Percentiles rank a stretch among this genome's conserved stretches.
phyloP scores from a whole-genome alignment of 148 eudicot species.

The Hydrangea macrophylla region DNA sequence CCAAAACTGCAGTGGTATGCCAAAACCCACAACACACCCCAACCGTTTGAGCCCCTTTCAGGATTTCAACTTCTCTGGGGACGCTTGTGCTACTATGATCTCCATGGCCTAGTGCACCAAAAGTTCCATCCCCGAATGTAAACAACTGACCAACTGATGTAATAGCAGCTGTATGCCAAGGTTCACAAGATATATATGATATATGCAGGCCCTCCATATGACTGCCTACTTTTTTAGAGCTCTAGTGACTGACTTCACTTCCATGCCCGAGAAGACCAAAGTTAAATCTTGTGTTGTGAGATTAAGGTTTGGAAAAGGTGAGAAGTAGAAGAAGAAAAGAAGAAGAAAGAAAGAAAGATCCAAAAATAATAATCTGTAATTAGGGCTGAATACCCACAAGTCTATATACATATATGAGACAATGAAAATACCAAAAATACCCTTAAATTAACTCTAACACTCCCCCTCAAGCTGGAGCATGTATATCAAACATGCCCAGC shows the following conservation, averaged over 20 bases:
- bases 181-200: constrained; percentile 66
- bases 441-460: too few species aligned
- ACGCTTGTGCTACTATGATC: constrained; percentile 41
- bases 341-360: too few species aligned
- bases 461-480: too few species aligned
- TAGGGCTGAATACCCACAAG: too few species aligned
- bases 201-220: constrained; percentile 58
- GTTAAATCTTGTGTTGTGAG: too few species aligned
- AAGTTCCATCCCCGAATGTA: constrained; percentile 80
- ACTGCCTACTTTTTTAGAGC: constrained; percentile 52
- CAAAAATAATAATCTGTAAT: too few species aligned
- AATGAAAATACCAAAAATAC: too few species aligned
- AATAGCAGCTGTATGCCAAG: constrained; percentile 71
- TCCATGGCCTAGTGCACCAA: constrained; percentile 82
- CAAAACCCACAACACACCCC: constrained; percentile 70
- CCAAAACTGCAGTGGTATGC: constrained; percentile 77
- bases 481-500: too few species aligned
- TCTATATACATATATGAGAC: too few species aligned
- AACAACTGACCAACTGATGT: constrained; percentile 59
- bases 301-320: too few species aligned
- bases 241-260: constrained; percentile 52
- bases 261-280: constrained; percentile 71
- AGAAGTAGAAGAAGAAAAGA: too few species aligned
- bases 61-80: constrained; percentile 57
- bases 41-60: constrained; percentile 54